Conservation (phyloP, 805 yeast genomes). For the Schwanniomyces pseudopolymorphus region DNA sequence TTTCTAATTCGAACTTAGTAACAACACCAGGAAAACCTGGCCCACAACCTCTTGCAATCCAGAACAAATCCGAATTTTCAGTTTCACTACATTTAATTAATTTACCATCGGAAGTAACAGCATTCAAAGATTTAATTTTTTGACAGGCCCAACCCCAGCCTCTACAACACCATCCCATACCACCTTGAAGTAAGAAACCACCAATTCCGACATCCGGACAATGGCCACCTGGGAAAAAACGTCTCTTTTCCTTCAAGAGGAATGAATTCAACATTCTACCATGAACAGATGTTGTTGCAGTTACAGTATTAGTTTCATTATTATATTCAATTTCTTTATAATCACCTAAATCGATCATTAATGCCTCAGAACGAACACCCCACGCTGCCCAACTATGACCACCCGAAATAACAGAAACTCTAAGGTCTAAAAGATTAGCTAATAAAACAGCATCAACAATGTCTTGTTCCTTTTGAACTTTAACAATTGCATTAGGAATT, state of each 20-base stretch:
- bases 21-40: slow-evolving; percentile 2
- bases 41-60: slow-evolving; percentile 3
- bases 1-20: neutral
- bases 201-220: slow-evolving; percentile 3
- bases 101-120: neutral
- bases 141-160: slow-evolving; percentile 4
- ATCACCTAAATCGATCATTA: slow-evolving; percentile 2
- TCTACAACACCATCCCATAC: slow-evolving; percentile 4
- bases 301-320: neutral
- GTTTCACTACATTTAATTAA: slow-evolving; percentile 1
- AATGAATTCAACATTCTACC: neutral
- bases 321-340: neutral
- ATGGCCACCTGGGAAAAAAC: slow-evolving; percentile 3
- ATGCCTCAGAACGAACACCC: neutral
- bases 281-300: slow-evolving; percentile 1
- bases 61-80: slow-evolving; percentile 1
- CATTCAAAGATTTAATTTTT: neutral
- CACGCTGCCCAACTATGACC: slow-evolving; percentile 4
- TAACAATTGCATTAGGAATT: neutral
- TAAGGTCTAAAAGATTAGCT: neutral
- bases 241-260: neutral
- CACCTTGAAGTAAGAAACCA: slow-evolving; percentile 3
- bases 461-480: slow-evolving; percentile 1
- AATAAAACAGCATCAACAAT: neutral
- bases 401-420: slow-evolving; percentile 1